These are phyloP conservation scores for Heterobasidion parviporum DNA, from an alignment of 1,284 basidiomycete species.

Conservation along the genomic window DNA sequence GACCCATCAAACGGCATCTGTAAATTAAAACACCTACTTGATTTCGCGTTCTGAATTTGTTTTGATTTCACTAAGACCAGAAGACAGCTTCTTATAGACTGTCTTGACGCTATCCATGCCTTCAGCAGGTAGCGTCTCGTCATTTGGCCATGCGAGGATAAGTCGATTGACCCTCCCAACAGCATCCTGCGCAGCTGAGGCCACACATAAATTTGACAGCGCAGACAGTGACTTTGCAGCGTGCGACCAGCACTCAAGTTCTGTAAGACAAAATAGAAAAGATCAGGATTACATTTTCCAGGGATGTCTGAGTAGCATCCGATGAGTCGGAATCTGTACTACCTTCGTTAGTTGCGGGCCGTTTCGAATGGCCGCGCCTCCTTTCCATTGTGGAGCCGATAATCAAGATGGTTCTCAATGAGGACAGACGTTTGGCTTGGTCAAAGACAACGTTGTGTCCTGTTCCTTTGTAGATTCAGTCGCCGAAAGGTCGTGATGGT, in stretches of 20 bases:
- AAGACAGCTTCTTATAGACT: conserved; percentile 51
- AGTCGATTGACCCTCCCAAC: conserved; percentile 65
- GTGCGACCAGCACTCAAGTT: conserved; percentile 61
- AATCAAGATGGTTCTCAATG: too few relatives aligned
- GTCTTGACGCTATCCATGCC: conserved; percentile 55
- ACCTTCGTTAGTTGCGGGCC: conserved; percentile 13
- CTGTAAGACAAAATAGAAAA: not conserved
- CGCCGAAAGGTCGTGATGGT: not conserved
- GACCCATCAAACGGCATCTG: conserved; percentile 1
- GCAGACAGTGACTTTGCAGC: conserved; percentile 46
- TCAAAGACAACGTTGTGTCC: too few relatives aligned
- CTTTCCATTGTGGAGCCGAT: conserved; percentile 3
- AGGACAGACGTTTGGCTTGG: too few relatives aligned
- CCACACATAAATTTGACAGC: conserved; percentile 46
- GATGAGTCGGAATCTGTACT: too few relatives aligned
- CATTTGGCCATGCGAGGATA: conserved; percentile 60
- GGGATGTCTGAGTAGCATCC: not conserved
- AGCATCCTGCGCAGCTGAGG: conserved; percentile 42
- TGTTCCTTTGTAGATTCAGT: too few relatives aligned
- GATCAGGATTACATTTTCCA: not conserved
- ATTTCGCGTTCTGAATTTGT: conserved; percentile 51
- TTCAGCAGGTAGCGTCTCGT: conserved; percentile 60
- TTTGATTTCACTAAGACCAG: conserved; percentile 56
- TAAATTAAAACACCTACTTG: conserved; percentile 35
- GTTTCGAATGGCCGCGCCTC: conserved; percentile 10